These are phyloP conservation scores for Russula olivacea DNA, from an alignment of 768 basidiomycete genomes.

Conservation along the genomic window DNA sequence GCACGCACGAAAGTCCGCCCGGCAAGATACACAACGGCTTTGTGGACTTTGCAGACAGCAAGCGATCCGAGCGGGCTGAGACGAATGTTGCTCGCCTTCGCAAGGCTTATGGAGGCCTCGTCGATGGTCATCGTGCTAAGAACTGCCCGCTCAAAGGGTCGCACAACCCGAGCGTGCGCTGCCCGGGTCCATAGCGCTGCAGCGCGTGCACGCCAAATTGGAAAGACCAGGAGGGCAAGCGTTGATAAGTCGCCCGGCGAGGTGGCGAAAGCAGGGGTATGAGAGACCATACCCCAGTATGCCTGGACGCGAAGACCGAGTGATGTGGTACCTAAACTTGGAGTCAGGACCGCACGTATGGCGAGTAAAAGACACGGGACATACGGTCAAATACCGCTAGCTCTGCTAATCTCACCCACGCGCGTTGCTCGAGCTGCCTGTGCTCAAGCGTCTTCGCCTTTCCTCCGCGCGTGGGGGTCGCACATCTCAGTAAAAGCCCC, in stretches of 20 bases:
- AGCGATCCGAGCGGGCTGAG: slow-evolving; percentile 42
- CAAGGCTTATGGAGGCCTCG: slow-evolving; percentile 44
- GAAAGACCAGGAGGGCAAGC: slow-evolving; percentile 50
- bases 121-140: slow-evolving; percentile 47
- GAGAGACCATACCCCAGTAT: slow-evolving; percentile 46
- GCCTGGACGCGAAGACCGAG: slow-evolving; percentile 44
- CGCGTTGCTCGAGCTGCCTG: slow-evolving; percentile 41
- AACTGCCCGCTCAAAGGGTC: slow-evolving; percentile 51
- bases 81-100: slow-evolving; percentile 29
- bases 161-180: slow-evolving; percentile 30
- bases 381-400: slow-evolving; percentile 38
- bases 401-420: slow-evolving; percentile 49
- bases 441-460: slow-evolving; percentile 33
- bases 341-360: slow-evolving; percentile 1
- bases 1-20: slow-evolving; percentile 49
- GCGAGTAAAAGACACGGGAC: slow-evolving; percentile 11
- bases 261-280: slow-evolving; percentile 36
- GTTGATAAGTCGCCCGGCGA: slow-evolving; percentile 49
- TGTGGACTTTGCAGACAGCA: slow-evolving; percentile 45
- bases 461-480: slow-evolving; percentile 28
- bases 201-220: slow-evolving; percentile 41
- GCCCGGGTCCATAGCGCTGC: slow-evolving; percentile 41
- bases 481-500: slow-evolving; percentile 33
- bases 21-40: slow-evolving; percentile 48
- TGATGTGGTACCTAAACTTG: slow-evolving; percentile 29